A percentile compares a stretch with the other conserved stretches of the same genome.
These are phyloP conservation scores for Calocybe gangraenosa DNA, from an alignment of 768 basidiomycete species.

Conservation along the genomic window DNA sequence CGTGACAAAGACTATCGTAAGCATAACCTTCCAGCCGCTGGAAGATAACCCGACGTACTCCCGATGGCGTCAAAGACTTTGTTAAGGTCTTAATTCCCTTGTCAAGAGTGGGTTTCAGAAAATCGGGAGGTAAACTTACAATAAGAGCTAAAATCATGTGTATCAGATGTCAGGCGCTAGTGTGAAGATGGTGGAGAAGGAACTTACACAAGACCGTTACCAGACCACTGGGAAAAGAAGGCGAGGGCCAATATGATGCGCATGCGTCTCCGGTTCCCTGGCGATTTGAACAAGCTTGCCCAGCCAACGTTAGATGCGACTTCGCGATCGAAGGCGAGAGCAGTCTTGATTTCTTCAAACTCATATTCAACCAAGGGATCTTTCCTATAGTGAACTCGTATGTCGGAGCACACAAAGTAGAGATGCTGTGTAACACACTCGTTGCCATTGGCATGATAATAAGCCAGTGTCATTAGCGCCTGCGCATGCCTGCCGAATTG, in stretches of 20 bases:
- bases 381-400: constrained; percentile 23
- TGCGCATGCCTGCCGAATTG: constrained; percentile 30
- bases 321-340: constrained; percentile 39
- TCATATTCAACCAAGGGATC: constrained; percentile 59
- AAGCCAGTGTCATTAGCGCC: constrained; percentile 45
- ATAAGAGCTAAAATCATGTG: constrained; percentile 10
- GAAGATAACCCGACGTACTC: constrained; percentile 20
- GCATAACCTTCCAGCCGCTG: background rate
- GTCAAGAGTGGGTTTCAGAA: constrained; percentile 40
- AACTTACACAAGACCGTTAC: constrained; percentile 43
- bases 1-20: constrained; percentile 7
- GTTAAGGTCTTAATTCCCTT: constrained; percentile 34
- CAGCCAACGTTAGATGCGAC: constrained; percentile 41
- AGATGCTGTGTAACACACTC: constrained; percentile 18
- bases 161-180: constrained; percentile 56
- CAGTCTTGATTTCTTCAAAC: constrained; percentile 62
- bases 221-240: constrained; percentile 59
- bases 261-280: constrained; percentile 51
- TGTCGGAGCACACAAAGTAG: background rate
- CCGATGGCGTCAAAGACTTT: constrained; percentile 50
- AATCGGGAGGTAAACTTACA: background rate
- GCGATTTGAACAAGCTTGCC: constrained; percentile 39
- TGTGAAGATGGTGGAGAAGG: constrained; percentile 29
- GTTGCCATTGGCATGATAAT: constrained; percentile 54
- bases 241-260: constrained; percentile 54